A percentile compares a stretch with the other conserved stretches of the same genome.
Conservation (phyloP, 768 basidiomycete genomes). For the Vararia minispora region DNA sequence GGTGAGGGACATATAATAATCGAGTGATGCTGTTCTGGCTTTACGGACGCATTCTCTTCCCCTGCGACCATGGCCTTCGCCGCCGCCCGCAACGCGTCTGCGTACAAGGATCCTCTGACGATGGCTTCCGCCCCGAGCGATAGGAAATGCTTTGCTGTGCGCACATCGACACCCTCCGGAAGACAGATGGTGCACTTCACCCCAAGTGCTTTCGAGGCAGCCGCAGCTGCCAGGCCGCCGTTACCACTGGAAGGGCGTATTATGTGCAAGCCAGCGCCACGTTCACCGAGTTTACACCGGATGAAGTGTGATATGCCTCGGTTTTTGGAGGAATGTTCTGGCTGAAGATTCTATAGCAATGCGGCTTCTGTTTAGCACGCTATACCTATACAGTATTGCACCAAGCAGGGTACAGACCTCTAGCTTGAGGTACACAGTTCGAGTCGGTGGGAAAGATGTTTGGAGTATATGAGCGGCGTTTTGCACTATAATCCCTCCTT, state of each 20-base stretch:
- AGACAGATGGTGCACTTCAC: conserved; percentile 60
- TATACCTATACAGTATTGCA: neutral
- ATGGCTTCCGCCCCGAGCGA: conserved; percentile 46
- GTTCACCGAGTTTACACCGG: conserved; percentile 34
- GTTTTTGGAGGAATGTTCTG: conserved; percentile 67
- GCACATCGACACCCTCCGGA: conserved; percentile 38
- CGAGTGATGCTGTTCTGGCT: neutral
- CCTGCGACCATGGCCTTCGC: conserved; percentile 25
- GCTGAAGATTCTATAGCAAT: conserved; percentile 60
- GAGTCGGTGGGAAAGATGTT: conserved; percentile 6
- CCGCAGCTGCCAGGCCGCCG: conserved; percentile 64
- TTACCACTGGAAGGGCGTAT: conserved; percentile 74
- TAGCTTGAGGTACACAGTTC: conserved; percentile 7
- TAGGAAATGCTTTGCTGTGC: conserved; percentile 38
- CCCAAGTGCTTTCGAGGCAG: conserved; percentile 43
- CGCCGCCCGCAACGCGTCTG: conserved; percentile 44
- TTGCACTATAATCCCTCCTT: conserved; percentile 7
- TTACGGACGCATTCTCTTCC: conserved; percentile 43
- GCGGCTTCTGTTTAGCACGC: neutral
- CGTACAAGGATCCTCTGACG: conserved; percentile 46
- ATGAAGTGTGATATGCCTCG: conserved; percentile 61
- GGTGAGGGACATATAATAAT: conserved; percentile 1
- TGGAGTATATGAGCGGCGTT: conserved; percentile 7
- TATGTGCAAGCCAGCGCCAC: conserved; percentile 47
- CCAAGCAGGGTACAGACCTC: conserved; percentile 1